Evolutionary conservation across 208 protist species (phyloP).

Genomic region (Novymonas esmeraldas): DNA sequence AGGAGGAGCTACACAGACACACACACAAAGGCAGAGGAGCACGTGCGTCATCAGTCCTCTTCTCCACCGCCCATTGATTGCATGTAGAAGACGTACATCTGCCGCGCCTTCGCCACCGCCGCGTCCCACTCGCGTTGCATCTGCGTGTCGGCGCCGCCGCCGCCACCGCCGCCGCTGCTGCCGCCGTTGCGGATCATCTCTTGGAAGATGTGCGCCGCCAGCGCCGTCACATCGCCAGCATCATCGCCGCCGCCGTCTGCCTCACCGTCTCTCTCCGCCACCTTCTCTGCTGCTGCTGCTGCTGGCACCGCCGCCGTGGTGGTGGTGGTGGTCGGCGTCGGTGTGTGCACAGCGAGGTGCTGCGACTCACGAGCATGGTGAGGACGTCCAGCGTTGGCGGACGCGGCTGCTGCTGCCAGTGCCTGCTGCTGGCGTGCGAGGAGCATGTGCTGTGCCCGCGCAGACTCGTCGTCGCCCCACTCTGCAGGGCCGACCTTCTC

Average conservation of each 20-base stretch:
- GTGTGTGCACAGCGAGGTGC: neutral
- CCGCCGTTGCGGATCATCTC: constrained; percentile 42
- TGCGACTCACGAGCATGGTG: neutral
- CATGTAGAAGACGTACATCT: constrained; percentile 67
- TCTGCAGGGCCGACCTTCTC: constrained; percentile 3
- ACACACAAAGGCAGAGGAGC: too few species aligned
- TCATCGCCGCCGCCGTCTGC: too few species aligned
- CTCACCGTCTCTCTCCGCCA: too few species aligned
- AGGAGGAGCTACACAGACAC: too few species aligned
- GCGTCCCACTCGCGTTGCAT: constrained; percentile 48
- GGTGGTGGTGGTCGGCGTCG: neutral
- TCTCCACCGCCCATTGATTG: constrained; percentile 9
- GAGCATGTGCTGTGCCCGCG: constrained; percentile 13
- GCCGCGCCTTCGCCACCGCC: constrained; percentile 39
- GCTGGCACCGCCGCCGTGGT: neutral
- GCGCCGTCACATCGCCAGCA: neutral
- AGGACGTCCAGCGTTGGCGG: neutral
- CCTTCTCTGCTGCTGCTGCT: too few species aligned
- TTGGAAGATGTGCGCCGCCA: constrained; percentile 37
- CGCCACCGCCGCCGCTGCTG: neutral
- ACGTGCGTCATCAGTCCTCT: neutral
- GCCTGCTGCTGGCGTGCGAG: constrained; percentile 29
- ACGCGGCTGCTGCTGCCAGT: constrained; percentile 15
- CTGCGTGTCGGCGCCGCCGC: constrained; percentile 10
- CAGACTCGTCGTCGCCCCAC: constrained; percentile 15